Evolutionary conservation across 345 rosid species (phyloP).

Genomic region (Dipteronia dyeriana): DNA sequence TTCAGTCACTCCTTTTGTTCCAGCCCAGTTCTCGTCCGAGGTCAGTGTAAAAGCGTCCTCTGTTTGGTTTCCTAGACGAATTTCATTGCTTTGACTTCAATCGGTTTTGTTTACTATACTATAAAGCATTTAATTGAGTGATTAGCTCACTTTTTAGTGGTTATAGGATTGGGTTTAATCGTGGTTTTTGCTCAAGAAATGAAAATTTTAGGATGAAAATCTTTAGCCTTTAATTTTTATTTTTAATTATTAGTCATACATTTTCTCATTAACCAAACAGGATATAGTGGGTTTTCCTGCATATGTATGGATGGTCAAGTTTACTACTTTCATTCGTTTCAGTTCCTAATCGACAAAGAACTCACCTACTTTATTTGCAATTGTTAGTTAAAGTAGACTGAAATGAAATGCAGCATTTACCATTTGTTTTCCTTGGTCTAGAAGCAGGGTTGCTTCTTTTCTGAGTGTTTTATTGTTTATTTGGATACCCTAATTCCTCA

Average conservation of each 20-base stretch:
- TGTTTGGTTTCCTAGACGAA: constrained; percentile 12
- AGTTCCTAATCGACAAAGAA: neutral
- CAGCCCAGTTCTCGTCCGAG: constrained; percentile 41
- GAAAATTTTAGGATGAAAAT: neutral
- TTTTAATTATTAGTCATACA: neutral
- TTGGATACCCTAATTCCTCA: neutral
- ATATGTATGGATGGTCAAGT: neutral
- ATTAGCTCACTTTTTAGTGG: no score
- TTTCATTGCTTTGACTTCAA: neutral
- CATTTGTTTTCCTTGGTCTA: neutral
- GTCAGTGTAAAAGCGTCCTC: constrained; percentile 18
- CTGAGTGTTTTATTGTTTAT: neutral
- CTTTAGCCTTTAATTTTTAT: no score
- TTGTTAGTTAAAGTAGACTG: neutral
- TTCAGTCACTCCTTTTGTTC: constrained; percentile 51
- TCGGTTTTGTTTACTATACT: neutral
- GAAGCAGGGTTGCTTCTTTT: neutral
- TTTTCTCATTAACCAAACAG: constrained; percentile 1
- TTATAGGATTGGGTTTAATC: neutral
- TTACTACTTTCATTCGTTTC: neutral
- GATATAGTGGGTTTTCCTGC: neutral
- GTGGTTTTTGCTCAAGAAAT: neutral
- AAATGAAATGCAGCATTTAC: neutral
- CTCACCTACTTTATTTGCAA: neutral
- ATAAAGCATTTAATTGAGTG: neutral